Conservation (phyloP, 2,329 filamentous ascomycete species). For the Neonectria faginata region DNA sequence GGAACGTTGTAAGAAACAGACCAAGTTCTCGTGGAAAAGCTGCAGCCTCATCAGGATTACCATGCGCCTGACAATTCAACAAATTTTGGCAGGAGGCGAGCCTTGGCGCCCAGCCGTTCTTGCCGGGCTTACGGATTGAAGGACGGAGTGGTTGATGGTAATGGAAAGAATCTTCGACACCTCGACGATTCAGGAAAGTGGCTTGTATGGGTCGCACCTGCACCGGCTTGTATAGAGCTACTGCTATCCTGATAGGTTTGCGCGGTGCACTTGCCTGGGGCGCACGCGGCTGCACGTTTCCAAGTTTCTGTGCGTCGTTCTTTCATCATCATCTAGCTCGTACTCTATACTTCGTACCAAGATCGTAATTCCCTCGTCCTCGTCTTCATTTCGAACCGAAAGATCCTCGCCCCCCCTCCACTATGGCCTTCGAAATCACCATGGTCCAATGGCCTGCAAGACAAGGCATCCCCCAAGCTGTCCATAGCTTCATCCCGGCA, state of each 20-base stretch:
- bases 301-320: slow-evolving; percentile 9
- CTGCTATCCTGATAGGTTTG: background rate
- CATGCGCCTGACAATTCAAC: background rate
- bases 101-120: slow-evolving; percentile 22
- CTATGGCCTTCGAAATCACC: background rate
- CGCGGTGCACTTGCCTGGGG: background rate
- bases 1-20: background rate
- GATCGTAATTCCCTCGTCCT: slow-evolving; percentile 11
- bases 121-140: slow-evolving; percentile 8
- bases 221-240: slow-evolving; percentile 1
- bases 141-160: slow-evolving; percentile 7
- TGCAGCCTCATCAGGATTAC: background rate
- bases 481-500: slow-evolving; percentile 17
- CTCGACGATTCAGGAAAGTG: background rate
- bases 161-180: background rate
- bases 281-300: slow-evolving; percentile 18
- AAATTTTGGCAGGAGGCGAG: slow-evolving; percentile 12
- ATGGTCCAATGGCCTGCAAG: slow-evolving; percentile 16
- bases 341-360: slow-evolving; percentile 5
- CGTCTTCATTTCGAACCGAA: slow-evolving; percentile 10
- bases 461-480: slow-evolving; percentile 15
- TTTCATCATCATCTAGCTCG: slow-evolving; percentile 1
- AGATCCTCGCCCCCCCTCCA: background rate
- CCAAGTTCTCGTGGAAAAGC: background rate
- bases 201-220: slow-evolving; percentile 5